Percentiles rank a stretch among this genome's conserved stretches.
Conservation (phyloP, 441 rosid genomes). For the Sinapis alba region DNA sequence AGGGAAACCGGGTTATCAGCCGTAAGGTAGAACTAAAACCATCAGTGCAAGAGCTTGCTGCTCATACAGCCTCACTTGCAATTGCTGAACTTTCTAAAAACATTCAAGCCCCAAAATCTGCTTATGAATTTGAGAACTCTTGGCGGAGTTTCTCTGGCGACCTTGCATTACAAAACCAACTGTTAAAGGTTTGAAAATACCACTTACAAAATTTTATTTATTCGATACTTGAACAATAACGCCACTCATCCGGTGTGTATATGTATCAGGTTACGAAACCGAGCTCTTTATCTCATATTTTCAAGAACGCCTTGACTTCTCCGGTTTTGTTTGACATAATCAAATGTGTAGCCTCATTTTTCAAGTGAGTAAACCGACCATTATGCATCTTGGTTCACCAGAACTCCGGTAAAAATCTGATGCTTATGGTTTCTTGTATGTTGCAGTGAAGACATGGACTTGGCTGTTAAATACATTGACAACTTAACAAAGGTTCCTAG, state of each 20-base stretch:
- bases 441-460: slow-evolving; percentile 70
- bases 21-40: slow-evolving; percentile 51
- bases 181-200: slow-evolving; percentile 64
- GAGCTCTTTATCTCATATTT: slow-evolving; percentile 67
- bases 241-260: slow-evolving; percentile 6
- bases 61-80: slow-evolving; percentile 79
- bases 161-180: slow-evolving; percentile 52
- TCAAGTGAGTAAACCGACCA: slow-evolving; percentile 48
- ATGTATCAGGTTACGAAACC: slow-evolving; percentile 67
- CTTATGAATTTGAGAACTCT: slow-evolving; percentile 83
- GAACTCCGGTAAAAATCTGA: neutral
- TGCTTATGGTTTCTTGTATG: slow-evolving; percentile 24
- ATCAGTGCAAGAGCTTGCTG: slow-evolving; percentile 85
- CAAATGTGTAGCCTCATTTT: slow-evolving; percentile 70
- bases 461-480: slow-evolving; percentile 73
- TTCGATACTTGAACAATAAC: neutral
- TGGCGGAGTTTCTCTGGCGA: slow-evolving; percentile 84
- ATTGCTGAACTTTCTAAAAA: slow-evolving; percentile 72
- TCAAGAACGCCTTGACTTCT: slow-evolving; percentile 77
- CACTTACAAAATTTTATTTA: neutral
- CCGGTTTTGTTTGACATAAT: slow-evolving; percentile 70
- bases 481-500: slow-evolving; percentile 84
- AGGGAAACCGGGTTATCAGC: slow-evolving; percentile 47
- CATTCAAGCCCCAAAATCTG: slow-evolving; percentile 73
- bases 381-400: neutral